Percentiles rank a stretch among this genome's conserved stretches.
These are phyloP conservation scores for Calonectria naviculata DNA, from an alignment of 2,329 filamentous ascomycete genomes.

Conservation along the genomic window DNA sequence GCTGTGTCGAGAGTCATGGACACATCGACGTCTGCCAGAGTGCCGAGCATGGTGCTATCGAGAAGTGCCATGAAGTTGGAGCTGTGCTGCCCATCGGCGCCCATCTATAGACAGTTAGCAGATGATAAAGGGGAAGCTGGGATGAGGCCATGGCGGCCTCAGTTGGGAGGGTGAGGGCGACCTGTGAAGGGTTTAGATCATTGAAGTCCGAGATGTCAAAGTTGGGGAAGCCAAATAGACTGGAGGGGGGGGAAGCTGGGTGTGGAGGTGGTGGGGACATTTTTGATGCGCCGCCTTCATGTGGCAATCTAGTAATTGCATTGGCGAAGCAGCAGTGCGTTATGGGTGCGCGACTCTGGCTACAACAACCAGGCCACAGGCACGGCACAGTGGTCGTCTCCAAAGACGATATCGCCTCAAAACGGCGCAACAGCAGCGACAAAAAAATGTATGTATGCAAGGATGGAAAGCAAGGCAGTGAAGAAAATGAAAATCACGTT, in stretches of 20 bases:
- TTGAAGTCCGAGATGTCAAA: constrained; percentile 42
- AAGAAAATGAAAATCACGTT: not conserved
- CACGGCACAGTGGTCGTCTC: constrained; percentile 1
- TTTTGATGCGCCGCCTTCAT: constrained; percentile 37
- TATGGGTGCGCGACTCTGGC: constrained; percentile 3
- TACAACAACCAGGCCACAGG: constrained; percentile 21
- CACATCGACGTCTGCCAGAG: constrained; percentile 54
- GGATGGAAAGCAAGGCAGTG: not conserved
- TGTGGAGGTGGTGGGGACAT: constrained; percentile 51
- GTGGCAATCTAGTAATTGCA: constrained; percentile 42
- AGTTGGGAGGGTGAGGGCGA: constrained; percentile 28
- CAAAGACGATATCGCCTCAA: not conserved
- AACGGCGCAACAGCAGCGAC: not conserved
- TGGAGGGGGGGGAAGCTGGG: constrained; percentile 45
- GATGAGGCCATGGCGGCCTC: constrained; percentile 23
- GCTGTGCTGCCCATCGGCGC: constrained; percentile 43
- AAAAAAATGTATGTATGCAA: not conserved
- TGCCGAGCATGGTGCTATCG: constrained; percentile 53
- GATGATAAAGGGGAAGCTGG: constrained; percentile 19
- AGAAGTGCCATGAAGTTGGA: constrained; percentile 57
- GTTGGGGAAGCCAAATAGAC: constrained; percentile 50
- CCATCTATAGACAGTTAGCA: constrained; percentile 38
- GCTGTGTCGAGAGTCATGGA: constrained; percentile 56
- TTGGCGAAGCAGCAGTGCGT: constrained; percentile 31
- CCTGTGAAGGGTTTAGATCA: constrained; percentile 41